A percentile compares a stretch with the other conserved stretches of the same genome.
These are phyloP conservation scores for Capsicum rhomboideum DNA, from an alignment of 257 asterid species.

Conservation along the genomic window DNA sequence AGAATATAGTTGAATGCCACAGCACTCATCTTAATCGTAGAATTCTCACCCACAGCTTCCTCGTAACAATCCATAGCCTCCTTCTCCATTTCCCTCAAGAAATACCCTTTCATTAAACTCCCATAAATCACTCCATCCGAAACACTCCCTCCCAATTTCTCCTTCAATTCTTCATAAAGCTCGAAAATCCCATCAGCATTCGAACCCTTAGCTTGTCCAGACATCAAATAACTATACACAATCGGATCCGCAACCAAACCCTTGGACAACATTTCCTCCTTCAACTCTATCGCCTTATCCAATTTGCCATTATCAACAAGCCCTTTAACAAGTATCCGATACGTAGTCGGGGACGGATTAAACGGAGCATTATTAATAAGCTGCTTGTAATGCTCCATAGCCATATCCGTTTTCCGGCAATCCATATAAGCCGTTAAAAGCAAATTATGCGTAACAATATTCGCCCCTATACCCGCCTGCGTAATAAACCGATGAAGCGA, in stretches of 20 bases:
- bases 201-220: conserved; percentile 48
- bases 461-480: conserved; percentile 77
- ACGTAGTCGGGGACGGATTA: conserved; percentile 68
- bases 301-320: conserved; percentile 55
- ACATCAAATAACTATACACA: conserved; percentile 69
- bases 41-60: conserved; percentile 47
- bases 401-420: conserved; percentile 70
- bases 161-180: conserved; percentile 75
- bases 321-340: conserved; percentile 61
- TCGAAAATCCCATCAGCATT: conserved; percentile 56
- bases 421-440: conserved; percentile 70
- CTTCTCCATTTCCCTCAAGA: conserved; percentile 74
- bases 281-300: conserved; percentile 59
- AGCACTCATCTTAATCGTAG: conserved; percentile 51
- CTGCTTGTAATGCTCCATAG: conserved; percentile 80
- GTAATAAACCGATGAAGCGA: conserved; percentile 85
- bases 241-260: conserved; percentile 55
- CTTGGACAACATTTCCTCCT: conserved; percentile 56
- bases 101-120: conserved; percentile 81
- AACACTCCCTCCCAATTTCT: conserved; percentile 50
- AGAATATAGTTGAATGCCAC: conserved; percentile 64
- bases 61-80: conserved; percentile 75
- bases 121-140: conserved; percentile 76
- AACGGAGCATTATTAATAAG: conserved; percentile 61
- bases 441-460: conserved; percentile 62